phyloP scores from a whole-genome alignment of 495 filamentous ascomycete species.

The Thermothielavioides terrestris region DNA sequence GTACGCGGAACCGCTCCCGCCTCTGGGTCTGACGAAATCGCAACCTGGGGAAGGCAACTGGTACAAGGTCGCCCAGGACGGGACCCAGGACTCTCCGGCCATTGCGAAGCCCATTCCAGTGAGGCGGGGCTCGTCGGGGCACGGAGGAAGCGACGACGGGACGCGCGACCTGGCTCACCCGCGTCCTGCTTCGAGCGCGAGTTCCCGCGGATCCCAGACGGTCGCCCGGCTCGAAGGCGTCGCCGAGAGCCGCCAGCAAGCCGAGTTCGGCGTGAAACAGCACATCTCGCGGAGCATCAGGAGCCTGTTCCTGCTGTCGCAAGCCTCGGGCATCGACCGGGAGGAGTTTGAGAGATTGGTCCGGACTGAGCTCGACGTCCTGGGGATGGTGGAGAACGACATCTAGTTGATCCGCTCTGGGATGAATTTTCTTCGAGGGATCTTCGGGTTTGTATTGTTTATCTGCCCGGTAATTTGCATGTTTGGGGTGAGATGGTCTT shows the following conservation, averaged over 20 bases:
- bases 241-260: slow-evolving; percentile 55
- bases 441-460: not conserved
- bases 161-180: slow-evolving; percentile 32
- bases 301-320: slow-evolving; percentile 75
- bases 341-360: slow-evolving; percentile 78
- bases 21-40: slow-evolving; percentile 27
- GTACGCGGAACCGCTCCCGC: slow-evolving; percentile 25
- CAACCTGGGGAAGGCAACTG: slow-evolving; percentile 10
- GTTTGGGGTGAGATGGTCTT: not conserved
- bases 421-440: not conserved
- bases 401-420: not conserved
- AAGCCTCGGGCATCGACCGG: slow-evolving; percentile 69
- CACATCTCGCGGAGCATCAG: slow-evolving; percentile 84
- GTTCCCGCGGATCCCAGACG: slow-evolving; percentile 44
- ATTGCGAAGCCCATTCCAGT: not conserved
- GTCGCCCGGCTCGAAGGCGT: slow-evolving; percentile 59
- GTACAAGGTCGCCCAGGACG: slow-evolving; percentile 13
- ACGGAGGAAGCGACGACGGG: slow-evolving; percentile 22
- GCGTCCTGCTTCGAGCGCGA: slow-evolving; percentile 44
- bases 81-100: not conserved
- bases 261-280: slow-evolving; percentile 75
- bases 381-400: slow-evolving; percentile 68
- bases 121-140: slow-evolving; percentile 25
- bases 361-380: slow-evolving; percentile 66
- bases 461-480: not conserved